These are phyloP conservation scores for Arthroderma sp. DNA, from an alignment of 2,329 filamentous ascomycete species.

Conservation along the genomic window DNA sequence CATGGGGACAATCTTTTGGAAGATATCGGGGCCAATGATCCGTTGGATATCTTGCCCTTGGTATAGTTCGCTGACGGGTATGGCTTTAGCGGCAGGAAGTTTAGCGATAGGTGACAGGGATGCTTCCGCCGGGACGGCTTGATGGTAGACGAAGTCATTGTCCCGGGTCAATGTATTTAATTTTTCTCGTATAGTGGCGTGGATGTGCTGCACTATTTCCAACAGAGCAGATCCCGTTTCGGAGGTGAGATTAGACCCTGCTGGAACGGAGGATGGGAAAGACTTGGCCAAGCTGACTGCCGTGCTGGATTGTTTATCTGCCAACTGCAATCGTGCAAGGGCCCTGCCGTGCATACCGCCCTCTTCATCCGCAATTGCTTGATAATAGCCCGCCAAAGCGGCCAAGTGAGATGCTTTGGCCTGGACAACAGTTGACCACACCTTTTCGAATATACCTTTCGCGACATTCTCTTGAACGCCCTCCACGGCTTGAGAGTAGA, in stretches of 20 bases:
- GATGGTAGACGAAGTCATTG: slow-evolving; percentile 98
- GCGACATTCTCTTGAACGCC: slow-evolving; percentile 86
- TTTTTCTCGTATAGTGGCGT: slow-evolving; percentile 68
- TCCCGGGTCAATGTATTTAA: slow-evolving; percentile 68
- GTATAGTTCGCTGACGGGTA: slow-evolving; percentile 91
- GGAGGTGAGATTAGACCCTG: slow-evolving; percentile 68
- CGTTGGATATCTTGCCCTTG: slow-evolving; percentile 93
- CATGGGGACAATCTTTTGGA: slow-evolving; percentile 91
- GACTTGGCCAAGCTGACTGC: slow-evolving; percentile 61
- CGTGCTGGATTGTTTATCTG: slow-evolving; percentile 65
- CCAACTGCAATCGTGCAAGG: slow-evolving; percentile 68
- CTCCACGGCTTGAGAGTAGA: slow-evolving; percentile 79
- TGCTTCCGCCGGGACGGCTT: slow-evolving; percentile 75
- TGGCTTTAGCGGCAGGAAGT: slow-evolving; percentile 87
- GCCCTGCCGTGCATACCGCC: slow-evolving; percentile 75
- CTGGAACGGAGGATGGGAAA: slow-evolving; percentile 67
- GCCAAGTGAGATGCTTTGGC: slow-evolving; percentile 70
- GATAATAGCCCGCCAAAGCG: slow-evolving; percentile 84
- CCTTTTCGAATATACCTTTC: slow-evolving; percentile 84
- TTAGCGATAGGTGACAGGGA: slow-evolving; percentile 72
- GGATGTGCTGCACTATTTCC: slow-evolving; percentile 75
- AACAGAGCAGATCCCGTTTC: slow-evolving; percentile 62
- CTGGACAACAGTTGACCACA: slow-evolving; percentile 63
- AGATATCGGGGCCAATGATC: slow-evolving; percentile 93
- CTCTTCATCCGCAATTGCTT: slow-evolving; percentile 82